Base-by-base conservation (phyloP, 176 grass and related monocot genomes). In the Carex pumila region DNA sequence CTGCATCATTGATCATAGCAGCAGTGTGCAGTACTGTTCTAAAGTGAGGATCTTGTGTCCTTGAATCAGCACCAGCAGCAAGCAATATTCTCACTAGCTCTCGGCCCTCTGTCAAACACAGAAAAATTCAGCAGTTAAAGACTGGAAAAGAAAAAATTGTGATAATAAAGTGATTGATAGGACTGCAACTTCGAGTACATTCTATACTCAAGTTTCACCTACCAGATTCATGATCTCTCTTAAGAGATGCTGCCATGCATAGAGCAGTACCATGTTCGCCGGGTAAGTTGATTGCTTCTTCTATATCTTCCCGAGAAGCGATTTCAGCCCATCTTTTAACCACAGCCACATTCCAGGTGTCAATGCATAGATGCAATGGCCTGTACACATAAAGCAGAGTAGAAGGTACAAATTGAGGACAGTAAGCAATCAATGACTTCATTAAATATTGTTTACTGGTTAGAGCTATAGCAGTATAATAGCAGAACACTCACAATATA, bases 1-100 rank as follows among this genome's bases (percentile, higher is more conserved):
- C 93, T 85, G 92, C 93, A 81, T 99, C 96, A 83, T 99, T 89
- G 18, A 99, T 99, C 96, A 95, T 99, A 81, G 96, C 93, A 83
- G 96, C 96, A 71, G 96, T 99, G 88, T 99, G 96, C 71, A 99
- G 69, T 85, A 93, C 93, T 34, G 96, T 99, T 82, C 90, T 86
- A 86, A 85, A 99, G 64, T 99, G 89, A 63, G 85, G 79, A 70
- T 99, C 96, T 94, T 99, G 87, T 79, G 90, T 81, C 85, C 90
- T 95, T 83, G 93, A 81, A 95, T 99, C 91, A 88, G 96, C 93
- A 94, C 96, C 91, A 85, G 90, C 88, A 90, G 91, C 85, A 65
- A 99, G 90, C 88, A 99, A 84, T 91, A 94, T 83, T 85, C 84
- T 95, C 86, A 99, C 96, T 37, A 99, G 79, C 77, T 99, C 96